Conservation (phyloP, 257 asterid species). For the Gentiana straminea region DNA sequence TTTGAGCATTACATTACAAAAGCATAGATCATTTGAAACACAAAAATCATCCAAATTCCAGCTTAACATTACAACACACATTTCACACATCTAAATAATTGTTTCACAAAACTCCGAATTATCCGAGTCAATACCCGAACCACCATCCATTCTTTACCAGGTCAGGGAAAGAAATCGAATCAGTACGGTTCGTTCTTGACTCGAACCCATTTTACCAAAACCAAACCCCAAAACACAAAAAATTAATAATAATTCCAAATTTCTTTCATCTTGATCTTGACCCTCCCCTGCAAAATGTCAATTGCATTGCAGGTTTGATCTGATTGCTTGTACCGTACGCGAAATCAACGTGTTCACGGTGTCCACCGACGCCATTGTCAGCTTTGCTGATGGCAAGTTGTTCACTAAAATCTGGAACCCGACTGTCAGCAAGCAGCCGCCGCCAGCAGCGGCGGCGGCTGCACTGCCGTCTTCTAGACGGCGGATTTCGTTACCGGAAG, state of each 20-base stretch:
- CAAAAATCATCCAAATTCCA: no score
- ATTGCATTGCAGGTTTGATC: slow-evolving; percentile 29
- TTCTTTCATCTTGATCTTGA: no score
- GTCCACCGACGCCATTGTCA: slow-evolving; percentile 47
- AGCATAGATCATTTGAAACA: no score
- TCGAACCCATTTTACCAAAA: no score
- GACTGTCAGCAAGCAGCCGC: slow-evolving; percentile 51
- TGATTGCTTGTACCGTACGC: slow-evolving; percentile 49
- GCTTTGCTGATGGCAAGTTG: slow-evolving; percentile 39
- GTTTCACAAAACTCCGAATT: background rate
- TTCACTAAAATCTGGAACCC: slow-evolving; percentile 62
- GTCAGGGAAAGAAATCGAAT: background rate
- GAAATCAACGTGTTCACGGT: slow-evolving; percentile 49
- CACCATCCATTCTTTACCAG: slow-evolving; percentile 17
- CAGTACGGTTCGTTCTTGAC: no score
- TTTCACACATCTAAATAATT: background rate
- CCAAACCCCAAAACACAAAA: no score
- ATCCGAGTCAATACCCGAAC: slow-evolving; percentile 91
- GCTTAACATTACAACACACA: no score
- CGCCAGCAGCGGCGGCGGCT: slow-evolving; percentile 5
- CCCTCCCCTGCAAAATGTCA: slow-evolving; percentile 4
- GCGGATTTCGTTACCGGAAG: background rate
- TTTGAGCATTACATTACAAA: no score
- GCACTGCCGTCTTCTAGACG: background rate
- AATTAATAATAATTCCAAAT: no score